Percentiles rank a stretch among this genome's conserved stretches.
Conservation (phyloP, 106 monocot species). For the Acorus gramineus region DNA sequence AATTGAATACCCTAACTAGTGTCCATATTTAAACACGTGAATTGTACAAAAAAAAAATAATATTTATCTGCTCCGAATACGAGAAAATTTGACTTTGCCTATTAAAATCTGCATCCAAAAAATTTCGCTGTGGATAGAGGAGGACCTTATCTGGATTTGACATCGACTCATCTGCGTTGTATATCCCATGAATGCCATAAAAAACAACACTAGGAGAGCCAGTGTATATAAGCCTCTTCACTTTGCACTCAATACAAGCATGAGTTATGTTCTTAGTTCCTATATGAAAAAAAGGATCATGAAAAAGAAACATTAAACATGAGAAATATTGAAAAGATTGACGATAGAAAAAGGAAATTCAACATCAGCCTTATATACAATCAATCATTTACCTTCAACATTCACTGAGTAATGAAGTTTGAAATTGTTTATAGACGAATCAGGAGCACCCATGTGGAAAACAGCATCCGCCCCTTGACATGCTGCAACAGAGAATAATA, state of each 20-base stretch:
- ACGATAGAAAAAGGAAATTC: no score
- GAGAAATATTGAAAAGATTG: background rate
- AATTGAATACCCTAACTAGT: no score
- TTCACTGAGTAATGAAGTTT: constrained; percentile 95
- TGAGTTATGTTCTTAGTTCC: constrained; percentile 95
- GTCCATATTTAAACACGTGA: no score
- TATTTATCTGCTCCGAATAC: background rate
- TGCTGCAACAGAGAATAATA: constrained; percentile 19
- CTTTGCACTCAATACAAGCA: constrained; percentile 86
- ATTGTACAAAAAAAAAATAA: background rate
- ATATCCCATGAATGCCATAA: constrained; percentile 82
- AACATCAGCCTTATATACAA: no score
- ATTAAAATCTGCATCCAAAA: no score
- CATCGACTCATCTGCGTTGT: constrained; percentile 60
- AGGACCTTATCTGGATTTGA: constrained; percentile 73
- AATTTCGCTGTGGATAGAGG: no score
- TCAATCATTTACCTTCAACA: constrained; percentile 56
- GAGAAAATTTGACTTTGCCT: no score
- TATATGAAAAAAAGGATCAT: constrained; percentile 9
- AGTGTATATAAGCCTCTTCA: constrained; percentile 85
- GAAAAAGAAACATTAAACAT: background rate
- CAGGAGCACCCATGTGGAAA: constrained; percentile 98
- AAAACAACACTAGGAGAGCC: constrained; percentile 97
- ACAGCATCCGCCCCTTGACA: constrained; percentile 71
- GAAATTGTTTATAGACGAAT: constrained; percentile 93